Evolutionary conservation across 345 rosid species (phyloP).

Genomic region (Crucihimalaya himalaica): DNA sequence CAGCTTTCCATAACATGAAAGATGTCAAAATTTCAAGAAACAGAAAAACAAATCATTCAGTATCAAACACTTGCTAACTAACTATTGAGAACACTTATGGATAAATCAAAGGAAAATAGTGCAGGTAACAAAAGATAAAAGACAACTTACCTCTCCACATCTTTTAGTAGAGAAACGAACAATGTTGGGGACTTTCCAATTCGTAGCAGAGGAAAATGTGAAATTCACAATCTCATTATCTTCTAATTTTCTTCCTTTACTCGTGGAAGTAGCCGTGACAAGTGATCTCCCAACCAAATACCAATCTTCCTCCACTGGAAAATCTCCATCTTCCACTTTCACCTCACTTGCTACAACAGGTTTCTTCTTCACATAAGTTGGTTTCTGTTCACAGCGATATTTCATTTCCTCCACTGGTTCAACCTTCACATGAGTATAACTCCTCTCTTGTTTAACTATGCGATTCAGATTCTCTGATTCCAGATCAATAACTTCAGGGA

Average conservation of each 20-base stretch:
- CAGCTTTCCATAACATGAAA: background rate
- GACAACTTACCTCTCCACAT: constrained; percentile 51
- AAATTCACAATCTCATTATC: constrained; percentile 60
- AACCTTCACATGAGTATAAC: background rate
- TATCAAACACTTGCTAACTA: background rate
- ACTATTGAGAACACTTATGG: background rate
- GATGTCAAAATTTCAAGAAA: background rate
- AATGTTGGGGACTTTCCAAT: constrained; percentile 41
- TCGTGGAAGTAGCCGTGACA: constrained; percentile 57
- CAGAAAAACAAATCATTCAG: background rate
- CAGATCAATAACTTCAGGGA: constrained; percentile 4
- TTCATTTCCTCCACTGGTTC: constrained; percentile 14
- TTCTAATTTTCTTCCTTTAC: constrained; percentile 57
- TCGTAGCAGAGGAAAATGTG: constrained; percentile 37
- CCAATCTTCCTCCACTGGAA: constrained; percentile 57
- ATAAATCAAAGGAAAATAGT: background rate
- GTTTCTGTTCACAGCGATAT: background rate
- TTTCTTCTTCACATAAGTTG: constrained; percentile 26
- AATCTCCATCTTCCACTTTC: constrained; percentile 53
- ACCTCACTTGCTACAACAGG: constrained; percentile 27
- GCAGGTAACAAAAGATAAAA: background rate
- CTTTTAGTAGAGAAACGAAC: constrained; percentile 65
- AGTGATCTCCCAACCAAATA: constrained; percentile 59
- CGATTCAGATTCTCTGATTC: background rate
- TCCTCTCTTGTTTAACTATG: constrained; percentile 17